phyloP scores from a whole-genome alignment of 1,139 yeast genomes.

The Arxiozyma bovina region DNA sequence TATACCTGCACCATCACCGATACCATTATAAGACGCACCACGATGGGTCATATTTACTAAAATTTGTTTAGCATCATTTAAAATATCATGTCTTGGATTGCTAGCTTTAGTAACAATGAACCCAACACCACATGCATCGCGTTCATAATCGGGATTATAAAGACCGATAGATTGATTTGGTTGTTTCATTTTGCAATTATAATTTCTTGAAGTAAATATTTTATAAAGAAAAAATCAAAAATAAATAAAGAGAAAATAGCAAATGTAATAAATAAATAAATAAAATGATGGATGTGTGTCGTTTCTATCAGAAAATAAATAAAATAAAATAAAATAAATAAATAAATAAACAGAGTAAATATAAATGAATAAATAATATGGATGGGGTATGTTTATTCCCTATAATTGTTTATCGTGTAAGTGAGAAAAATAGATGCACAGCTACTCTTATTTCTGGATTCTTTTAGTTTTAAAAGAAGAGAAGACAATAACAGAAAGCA shows the following conservation, averaged over 20 bases:
- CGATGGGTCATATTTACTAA: slow-evolving; percentile 97
- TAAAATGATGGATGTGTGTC: background rate
- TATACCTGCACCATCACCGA: slow-evolving; percentile 99
- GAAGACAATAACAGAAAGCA: background rate
- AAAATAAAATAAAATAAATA: background rate
- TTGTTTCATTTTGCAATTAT: slow-evolving; percentile 4
- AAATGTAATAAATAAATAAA: background rate
- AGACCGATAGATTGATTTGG: slow-evolving; percentile 76
- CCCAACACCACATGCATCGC: slow-evolving; percentile 98
- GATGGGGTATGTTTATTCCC: background rate
- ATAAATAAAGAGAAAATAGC: background rate
- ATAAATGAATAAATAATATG: background rate
- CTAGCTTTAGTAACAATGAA: slow-evolving; percentile 95
- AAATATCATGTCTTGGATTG: slow-evolving; percentile 76
- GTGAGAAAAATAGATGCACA: background rate
- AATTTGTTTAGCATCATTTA: slow-evolving; percentile 78
- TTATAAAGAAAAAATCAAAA: background rate
- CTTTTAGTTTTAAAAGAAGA: background rate
- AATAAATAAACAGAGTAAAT: background rate
- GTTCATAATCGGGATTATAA: slow-evolving; percentile 87
- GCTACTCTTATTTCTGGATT: background rate
- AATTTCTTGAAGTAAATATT: background rate
- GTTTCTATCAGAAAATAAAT: background rate
- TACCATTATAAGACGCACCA: slow-evolving; percentile 97
- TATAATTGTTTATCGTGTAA: background rate